These are phyloP conservation scores for Vanrija pseudolonga DNA, from an alignment of 1,284 basidiomycete species.

Conservation along the genomic window DNA sequence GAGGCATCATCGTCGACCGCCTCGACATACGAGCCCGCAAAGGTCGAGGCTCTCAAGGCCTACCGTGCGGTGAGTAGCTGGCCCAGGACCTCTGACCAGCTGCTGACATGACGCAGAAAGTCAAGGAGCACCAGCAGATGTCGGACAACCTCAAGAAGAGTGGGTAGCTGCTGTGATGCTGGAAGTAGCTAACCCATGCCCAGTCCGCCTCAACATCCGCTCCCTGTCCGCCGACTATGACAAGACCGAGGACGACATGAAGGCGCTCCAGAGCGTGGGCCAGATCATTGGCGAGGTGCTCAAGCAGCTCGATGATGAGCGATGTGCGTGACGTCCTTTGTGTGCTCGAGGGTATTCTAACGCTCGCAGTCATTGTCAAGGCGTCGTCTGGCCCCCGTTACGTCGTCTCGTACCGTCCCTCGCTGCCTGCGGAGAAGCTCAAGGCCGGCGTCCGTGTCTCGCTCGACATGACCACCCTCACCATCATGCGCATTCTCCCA, in stretches of 20 bases:
- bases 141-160: constrained; percentile 81
- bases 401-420: constrained; percentile 95
- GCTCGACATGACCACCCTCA: constrained; percentile 98
- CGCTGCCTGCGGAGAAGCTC: constrained; percentile 86
- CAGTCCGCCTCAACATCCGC: constrained; percentile 58
- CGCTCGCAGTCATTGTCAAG: constrained; percentile 85
- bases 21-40: constrained; percentile 38
- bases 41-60: constrained; percentile 48
- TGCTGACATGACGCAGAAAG: constrained; percentile 62
- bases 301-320: constrained; percentile 96
- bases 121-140: constrained; percentile 76
- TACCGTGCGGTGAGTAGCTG: constrained; percentile 45
- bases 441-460: constrained; percentile 94
- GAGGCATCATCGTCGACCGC: constrained; percentile 26
- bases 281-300: constrained; percentile 99
- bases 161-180: constrained; percentile 50
- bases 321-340: constrained; percentile 63
- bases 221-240: constrained; percentile 84
- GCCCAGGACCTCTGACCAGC: neutral
- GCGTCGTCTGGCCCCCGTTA: constrained; percentile 97
- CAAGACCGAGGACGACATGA: constrained; percentile 98
- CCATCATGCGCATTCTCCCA: constrained; percentile 97
- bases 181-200: neutral
- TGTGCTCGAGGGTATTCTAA: neutral
- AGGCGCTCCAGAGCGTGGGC: constrained; percentile 96